These are phyloP conservation scores for Benincasa hispida DNA, from an alignment of 306 rosid species.

Conservation along the genomic window DNA sequence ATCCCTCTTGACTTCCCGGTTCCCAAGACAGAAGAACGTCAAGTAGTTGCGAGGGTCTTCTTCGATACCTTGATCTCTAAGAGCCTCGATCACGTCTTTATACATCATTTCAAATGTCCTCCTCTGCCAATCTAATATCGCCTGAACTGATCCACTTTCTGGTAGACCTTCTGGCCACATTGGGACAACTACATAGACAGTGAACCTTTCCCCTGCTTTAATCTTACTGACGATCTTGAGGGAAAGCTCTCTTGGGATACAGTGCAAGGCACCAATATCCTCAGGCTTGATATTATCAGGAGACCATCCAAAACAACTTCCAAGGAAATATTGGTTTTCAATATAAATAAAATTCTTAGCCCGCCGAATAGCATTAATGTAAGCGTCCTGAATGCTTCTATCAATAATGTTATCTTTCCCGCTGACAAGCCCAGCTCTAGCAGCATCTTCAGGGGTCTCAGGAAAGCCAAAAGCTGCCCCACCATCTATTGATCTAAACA, in stretches of 20 bases:
- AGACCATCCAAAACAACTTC: conserved; percentile 51
- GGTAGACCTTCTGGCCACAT: conserved; percentile 81
- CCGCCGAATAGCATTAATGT: conserved; percentile 56
- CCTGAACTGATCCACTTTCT: conserved; percentile 65
- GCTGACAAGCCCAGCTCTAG: conserved; percentile 58
- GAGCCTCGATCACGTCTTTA: conserved; percentile 43
- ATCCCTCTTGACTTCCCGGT: conserved; percentile 49
- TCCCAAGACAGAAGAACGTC: conserved; percentile 76
- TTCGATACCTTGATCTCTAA: conserved; percentile 38
- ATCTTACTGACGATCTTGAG: conserved; percentile 61
- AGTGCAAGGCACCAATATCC: conserved; percentile 50
- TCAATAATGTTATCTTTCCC: conserved; percentile 67
- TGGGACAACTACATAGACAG: conserved; percentile 53
- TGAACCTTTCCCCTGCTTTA: conserved; percentile 59
- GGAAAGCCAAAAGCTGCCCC: conserved; percentile 81
- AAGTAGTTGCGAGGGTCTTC: conserved; percentile 64
- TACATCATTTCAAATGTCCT: conserved; percentile 75
- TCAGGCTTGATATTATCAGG: conserved; percentile 45
- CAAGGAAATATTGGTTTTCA: conserved; percentile 71
- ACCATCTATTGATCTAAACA: conserved; percentile 66
- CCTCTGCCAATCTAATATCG: conserved; percentile 70
- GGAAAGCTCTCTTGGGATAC: conserved; percentile 62
- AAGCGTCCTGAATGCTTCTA: conserved; percentile 67
- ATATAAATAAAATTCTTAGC: conserved; percentile 61
- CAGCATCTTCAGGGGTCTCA: conserved; percentile 63